Conservation (phyloP, 441 rosid genomes). For the Geranium incanum region DNA sequence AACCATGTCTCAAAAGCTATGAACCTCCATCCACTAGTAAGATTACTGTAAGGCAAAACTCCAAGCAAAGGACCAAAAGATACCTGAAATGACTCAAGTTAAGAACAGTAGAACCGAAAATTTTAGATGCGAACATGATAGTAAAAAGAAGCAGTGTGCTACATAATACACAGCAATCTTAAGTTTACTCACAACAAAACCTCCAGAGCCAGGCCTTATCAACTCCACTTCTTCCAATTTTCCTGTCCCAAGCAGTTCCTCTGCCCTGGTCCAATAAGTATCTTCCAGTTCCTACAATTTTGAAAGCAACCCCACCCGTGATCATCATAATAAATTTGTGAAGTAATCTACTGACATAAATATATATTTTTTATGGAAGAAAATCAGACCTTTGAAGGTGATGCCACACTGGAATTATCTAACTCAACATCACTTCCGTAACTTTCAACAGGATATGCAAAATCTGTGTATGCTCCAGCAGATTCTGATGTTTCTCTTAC, state of each 20-base stretch:
- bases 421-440: slow-evolving; percentile 30
- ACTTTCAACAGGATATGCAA: slow-evolving; percentile 23
- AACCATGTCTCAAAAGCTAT: slow-evolving; percentile 89
- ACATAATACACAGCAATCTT: background rate
- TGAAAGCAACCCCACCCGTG: slow-evolving; percentile 9
- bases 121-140: slow-evolving; percentile 16
- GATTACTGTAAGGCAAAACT: slow-evolving; percentile 78
- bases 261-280: slow-evolving; percentile 69
- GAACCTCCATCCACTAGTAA: slow-evolving; percentile 69
- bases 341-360: slow-evolving; percentile 7
- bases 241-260: slow-evolving; percentile 46
- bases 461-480: slow-evolving; percentile 24
- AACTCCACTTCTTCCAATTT: slow-evolving; percentile 61
- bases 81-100: slow-evolving; percentile 42
- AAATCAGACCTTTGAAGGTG: slow-evolving; percentile 50
- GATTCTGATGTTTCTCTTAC: slow-evolving; percentile 30
- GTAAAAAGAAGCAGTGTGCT: slow-evolving; percentile 10
- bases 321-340: slow-evolving; percentile 17
- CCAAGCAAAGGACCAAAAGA: slow-evolving; percentile 81
- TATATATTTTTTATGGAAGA: background rate
- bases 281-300: slow-evolving; percentile 44
- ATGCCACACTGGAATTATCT: slow-evolving; percentile 35
- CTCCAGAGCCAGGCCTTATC: slow-evolving; percentile 66
- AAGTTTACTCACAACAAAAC: slow-evolving; percentile 60
- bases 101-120: slow-evolving; percentile 14